Conservation (phyloP, 164 flowering plant species). For the Umbellularia californica region DNA sequence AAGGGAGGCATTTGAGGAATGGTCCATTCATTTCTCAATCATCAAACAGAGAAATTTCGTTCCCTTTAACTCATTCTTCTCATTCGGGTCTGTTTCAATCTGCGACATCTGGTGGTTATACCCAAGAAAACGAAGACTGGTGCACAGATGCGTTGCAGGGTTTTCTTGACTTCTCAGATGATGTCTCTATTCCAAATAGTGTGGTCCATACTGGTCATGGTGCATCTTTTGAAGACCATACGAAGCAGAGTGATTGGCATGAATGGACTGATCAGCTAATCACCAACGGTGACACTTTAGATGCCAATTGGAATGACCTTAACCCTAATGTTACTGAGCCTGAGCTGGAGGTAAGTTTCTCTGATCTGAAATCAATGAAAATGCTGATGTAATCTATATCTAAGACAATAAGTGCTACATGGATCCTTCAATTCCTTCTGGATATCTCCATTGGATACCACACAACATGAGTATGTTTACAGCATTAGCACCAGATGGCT, state of each 20-base stretch:
- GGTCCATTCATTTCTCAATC: conserved; percentile 54
- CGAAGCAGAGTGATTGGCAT: conserved; percentile 57
- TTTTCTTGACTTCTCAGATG: conserved; percentile 56
- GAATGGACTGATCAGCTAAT: conserved; percentile 89
- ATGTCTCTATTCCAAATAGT: conserved; percentile 30
- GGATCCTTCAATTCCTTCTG: not conserved
- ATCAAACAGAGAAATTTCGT: conserved; percentile 29
- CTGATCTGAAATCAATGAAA: too few relatives aligned
- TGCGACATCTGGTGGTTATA: conserved; percentile 34
- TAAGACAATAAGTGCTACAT: too few relatives aligned
- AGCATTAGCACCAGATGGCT: not conserved
- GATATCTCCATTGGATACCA: not conserved
- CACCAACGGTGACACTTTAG: conserved; percentile 55
- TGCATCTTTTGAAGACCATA: conserved; percentile 45
- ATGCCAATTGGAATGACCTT: conserved; percentile 66
- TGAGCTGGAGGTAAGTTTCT: conserved; percentile 54
- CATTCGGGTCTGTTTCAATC: conserved; percentile 38
- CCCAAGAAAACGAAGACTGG: conserved; percentile 56
- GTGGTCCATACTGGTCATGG: conserved; percentile 39
- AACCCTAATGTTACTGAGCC: conserved; percentile 35
- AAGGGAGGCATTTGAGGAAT: conserved; percentile 39
- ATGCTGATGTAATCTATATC: not conserved
- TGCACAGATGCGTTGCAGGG: conserved; percentile 47
- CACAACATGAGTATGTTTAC: not conserved
- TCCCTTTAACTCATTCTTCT: conserved; percentile 37